Evolutionary conservation across 352 stramenopile genomes (phyloP).

Genomic region (Globisporangium cylindrosporum): DNA sequence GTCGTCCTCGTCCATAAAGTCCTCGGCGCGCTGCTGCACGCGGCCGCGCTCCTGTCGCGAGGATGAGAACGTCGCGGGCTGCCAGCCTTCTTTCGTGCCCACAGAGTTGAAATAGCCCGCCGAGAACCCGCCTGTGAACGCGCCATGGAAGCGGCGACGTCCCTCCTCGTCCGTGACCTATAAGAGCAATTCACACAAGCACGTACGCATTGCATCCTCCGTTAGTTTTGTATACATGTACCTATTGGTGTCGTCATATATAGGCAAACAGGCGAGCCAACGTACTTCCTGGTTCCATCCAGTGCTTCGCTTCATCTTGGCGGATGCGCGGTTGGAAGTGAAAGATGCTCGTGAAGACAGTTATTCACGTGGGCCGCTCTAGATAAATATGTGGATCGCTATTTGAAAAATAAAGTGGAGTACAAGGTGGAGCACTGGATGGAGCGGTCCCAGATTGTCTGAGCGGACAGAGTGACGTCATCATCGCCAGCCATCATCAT

Average conservation of each 20-base stretch:
- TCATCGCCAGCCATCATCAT: constrained; percentile 5
- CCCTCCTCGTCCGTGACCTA: constrained; percentile 75
- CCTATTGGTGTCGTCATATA: neutral
- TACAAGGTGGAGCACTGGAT: neutral
- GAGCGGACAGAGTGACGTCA: neutral
- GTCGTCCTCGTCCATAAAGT: constrained; percentile 95
- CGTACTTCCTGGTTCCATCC: constrained; percentile 62
- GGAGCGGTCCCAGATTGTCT: constrained; percentile 1
- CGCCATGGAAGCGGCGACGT: constrained; percentile 88
- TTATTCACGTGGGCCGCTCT: neutral
- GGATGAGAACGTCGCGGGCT: constrained; percentile 76
- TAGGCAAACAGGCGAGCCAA: neutral
- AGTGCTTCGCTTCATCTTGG: constrained; percentile 40
- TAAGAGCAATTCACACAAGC: neutral
- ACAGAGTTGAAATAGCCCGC: constrained; percentile 95
- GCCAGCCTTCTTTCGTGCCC: constrained; percentile 87
- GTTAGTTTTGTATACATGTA: neutral
- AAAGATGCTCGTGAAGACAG: neutral
- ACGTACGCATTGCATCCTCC: neutral
- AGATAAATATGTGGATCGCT: neutral
- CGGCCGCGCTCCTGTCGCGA: constrained; percentile 44
- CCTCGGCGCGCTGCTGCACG: constrained; percentile 72
- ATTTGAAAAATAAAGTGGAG: neutral
- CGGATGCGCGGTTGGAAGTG: neutral
- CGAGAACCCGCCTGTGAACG: constrained; percentile 93